Base-by-base conservation (phyloP, 169 alveolate species). In the Eimeria falciformis region DNA sequence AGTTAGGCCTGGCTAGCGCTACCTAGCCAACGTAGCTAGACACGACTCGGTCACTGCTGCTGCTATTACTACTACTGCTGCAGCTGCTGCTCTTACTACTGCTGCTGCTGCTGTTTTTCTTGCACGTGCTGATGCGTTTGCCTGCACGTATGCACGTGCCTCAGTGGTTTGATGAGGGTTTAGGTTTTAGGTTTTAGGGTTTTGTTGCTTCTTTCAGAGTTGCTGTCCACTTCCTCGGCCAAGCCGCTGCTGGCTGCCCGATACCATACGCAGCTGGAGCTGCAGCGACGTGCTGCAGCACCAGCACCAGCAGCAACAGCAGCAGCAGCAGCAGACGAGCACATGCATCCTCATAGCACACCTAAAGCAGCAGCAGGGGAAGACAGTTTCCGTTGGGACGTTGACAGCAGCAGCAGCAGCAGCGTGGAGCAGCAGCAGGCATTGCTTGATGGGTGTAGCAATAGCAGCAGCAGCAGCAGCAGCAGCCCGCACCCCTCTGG, bases 201-300 rank as follows among this genome's bases (percentile, higher is more conserved):
- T 3, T 79, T 11, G 53, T 12, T 37, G n/a, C n/a, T n/a, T n/a
- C n/a, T n/a, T n/a, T 17, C 89, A 79, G 89, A 79, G 25, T 56
- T 79, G 33, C 89, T 79, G 1, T 55, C 89, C 9, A 18, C 71
- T 11, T 25, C 75, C 29, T 53, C 56, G 27, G 71, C 77, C 1
- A 73, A 55, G 89, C 77, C 71, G 3, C 75, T 79, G 12, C 21
- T 79, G 89, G 89, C 89, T 12, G 47, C 46, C n/a, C 73, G 89
- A 23, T 37, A 79, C 23, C 56, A 55, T 33, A 55, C 43, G 89
- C 89, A 55, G 50, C 29, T 55, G 75, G 58, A 79, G 56, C 73
- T 79, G 75, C 89, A 55, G 50, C 71, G 53, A 5, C 75, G 89
- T 9, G 89, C 89, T 6, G 71, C 47, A 25, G 87, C 86, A 23